Evolutionary conservation across 192 early-diverging fungal species (phyloP).

Genomic region (Coemansia sp.): DNA sequence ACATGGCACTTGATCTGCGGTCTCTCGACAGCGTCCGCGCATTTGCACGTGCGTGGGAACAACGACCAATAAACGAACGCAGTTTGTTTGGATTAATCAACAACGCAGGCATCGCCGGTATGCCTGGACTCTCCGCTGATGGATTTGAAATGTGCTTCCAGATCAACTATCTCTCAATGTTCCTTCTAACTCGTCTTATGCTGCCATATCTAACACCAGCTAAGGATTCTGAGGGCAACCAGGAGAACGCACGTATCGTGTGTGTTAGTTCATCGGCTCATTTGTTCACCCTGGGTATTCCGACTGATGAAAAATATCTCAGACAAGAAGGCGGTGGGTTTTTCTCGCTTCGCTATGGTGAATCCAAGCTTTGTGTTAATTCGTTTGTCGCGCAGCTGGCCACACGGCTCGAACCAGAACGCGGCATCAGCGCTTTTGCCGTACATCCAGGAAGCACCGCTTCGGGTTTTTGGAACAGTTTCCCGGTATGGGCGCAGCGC

Average conservation of each 20-base stretch:
- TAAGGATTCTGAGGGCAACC: not conserved
- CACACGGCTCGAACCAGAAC: conserved; percentile 13
- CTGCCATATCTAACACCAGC: conserved; percentile 22
- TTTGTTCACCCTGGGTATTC: conserved; percentile 44
- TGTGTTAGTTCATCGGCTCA: conserved; percentile 50
- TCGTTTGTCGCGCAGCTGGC: conserved; percentile 41
- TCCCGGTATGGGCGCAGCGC: conserved; percentile 39
- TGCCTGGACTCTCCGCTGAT: conserved; percentile 46
- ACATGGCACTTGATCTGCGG: conserved; percentile 51
- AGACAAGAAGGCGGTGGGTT: conserved; percentile 32
- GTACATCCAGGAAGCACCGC: conserved; percentile 53
- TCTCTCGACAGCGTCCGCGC: conserved; percentile 42
- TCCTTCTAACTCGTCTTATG: conserved; percentile 48
- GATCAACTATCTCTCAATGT: conserved; percentile 53
- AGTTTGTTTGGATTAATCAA: conserved; percentile 36
- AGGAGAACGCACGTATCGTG: conserved; percentile 33
- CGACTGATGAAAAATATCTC: conserved; percentile 44
- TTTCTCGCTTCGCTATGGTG: conserved; percentile 50
- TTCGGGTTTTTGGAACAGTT: conserved; percentile 42
- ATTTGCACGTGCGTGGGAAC: conserved; percentile 24
- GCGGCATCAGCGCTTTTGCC: conserved; percentile 12
- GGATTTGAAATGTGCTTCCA: conserved; percentile 55
- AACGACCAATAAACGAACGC: conserved; percentile 13
- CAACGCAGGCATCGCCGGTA: conserved; percentile 50
- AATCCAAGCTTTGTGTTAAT: conserved; percentile 50